A percentile compares a stretch with the other conserved stretches of the same genome.
phyloP scores from a whole-genome alignment of 805 yeast species.

The Ogataea henricii region DNA sequence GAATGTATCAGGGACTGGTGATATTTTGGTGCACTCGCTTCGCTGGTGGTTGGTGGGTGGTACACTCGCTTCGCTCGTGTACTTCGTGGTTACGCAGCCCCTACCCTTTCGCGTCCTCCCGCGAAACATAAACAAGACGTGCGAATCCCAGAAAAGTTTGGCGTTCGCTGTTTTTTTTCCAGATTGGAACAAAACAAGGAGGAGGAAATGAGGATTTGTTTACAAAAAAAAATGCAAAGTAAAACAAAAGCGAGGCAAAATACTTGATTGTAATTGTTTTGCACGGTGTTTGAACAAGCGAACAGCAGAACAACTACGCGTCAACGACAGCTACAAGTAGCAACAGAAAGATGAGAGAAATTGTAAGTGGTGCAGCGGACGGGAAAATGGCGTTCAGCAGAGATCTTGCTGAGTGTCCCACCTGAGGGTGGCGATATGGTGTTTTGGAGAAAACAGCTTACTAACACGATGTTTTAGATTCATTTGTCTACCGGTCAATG shows the following conservation, averaged over 20 bases:
- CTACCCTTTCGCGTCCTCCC: background rate
- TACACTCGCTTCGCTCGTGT: too few species aligned
- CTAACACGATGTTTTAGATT: constrained; percentile 51
- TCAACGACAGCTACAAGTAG: background rate
- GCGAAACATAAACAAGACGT: constrained; percentile 22
- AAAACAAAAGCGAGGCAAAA: constrained; percentile 4
- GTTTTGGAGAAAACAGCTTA: constrained; percentile 4
- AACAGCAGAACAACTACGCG: background rate
- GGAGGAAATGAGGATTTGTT: constrained; percentile 20
- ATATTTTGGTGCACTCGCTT: too few species aligned
- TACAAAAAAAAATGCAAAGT: constrained; percentile 13
- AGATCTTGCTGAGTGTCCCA: background rate
- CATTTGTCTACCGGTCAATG: constrained; percentile 98
- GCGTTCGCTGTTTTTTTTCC: constrained; percentile 21
- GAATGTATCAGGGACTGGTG: too few species aligned
- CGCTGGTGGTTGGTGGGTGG: too few species aligned
- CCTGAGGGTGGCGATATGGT: background rate
- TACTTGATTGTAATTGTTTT: constrained; percentile 3
- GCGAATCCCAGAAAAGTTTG: constrained; percentile 18
- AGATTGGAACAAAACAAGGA: constrained; percentile 12
- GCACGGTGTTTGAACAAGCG: background rate
- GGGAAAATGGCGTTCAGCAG: background rate
- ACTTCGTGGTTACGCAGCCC: too few species aligned
- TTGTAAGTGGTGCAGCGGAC: constrained; percentile 28
- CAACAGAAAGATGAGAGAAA: constrained; percentile 32